Conservation (phyloP, 371 early-diverging fungal species). For the Apophysomyces sp. region DNA sequence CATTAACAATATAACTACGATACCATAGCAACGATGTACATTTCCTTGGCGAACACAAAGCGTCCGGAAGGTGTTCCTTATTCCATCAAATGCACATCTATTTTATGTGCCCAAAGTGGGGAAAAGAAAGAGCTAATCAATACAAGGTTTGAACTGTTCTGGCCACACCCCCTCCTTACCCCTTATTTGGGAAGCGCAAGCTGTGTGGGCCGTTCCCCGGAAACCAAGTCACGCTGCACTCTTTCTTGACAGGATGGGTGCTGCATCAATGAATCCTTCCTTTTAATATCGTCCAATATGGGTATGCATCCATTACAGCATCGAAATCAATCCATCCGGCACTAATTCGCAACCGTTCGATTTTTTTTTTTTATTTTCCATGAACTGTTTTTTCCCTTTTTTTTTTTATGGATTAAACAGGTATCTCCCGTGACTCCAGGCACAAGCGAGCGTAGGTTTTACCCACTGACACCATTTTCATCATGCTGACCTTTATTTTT, state of each 20-base stretch:
- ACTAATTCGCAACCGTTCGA: background rate
- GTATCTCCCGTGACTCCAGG: conserved; percentile 3
- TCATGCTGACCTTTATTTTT: background rate
- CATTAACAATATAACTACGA: too few species aligned
- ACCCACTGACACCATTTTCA: background rate
- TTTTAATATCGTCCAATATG: conserved; percentile 1
- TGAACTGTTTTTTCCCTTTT: too few species aligned
- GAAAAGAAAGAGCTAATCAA: too few species aligned
- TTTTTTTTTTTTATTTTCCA: background rate
- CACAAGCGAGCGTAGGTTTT: conserved; percentile 1
- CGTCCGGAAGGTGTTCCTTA: too few species aligned
- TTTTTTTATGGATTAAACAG: background rate
- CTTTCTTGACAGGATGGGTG: background rate
- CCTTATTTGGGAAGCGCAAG: too few species aligned
- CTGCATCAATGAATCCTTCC: background rate
- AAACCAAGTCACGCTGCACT: background rate
- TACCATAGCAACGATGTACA: too few species aligned
- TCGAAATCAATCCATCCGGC: background rate
- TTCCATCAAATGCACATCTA: too few species aligned
- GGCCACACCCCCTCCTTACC: too few species aligned
- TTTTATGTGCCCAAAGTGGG: too few species aligned
- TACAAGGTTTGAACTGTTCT: too few species aligned
- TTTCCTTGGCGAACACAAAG: too few species aligned
- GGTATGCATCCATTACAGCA: conserved; percentile 2
- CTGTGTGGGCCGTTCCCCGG: background rate